phyloP scores from a whole-genome alignment of 805 yeast species.

The Kodamaea sagamina region DNA sequence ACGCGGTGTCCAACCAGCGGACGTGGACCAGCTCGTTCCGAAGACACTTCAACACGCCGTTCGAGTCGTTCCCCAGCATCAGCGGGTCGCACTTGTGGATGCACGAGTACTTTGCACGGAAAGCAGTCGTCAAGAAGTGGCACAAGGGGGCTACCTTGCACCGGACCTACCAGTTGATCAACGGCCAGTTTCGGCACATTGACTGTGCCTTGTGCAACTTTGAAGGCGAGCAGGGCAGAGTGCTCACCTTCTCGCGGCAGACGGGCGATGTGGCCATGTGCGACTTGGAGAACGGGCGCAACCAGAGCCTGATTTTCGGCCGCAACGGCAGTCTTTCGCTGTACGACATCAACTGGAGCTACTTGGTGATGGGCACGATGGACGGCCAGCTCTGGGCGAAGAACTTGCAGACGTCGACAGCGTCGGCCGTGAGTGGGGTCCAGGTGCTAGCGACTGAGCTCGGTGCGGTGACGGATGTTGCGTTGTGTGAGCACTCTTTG shows the following conservation, averaged over 20 bases:
- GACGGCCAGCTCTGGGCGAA: slow-evolving; percentile 34
- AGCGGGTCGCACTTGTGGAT: slow-evolving; percentile 49
- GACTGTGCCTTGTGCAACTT: slow-evolving; percentile 30
- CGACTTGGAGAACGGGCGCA: slow-evolving; percentile 35
- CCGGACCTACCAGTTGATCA: slow-evolving; percentile 31
- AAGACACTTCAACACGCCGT: slow-evolving; percentile 36
- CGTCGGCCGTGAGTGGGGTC: slow-evolving; percentile 28
- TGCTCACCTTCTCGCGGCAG: slow-evolving; percentile 30
- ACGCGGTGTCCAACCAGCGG: slow-evolving; percentile 43
- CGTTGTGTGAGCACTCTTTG: slow-evolving; percentile 16
- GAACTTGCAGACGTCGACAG: slow-evolving; percentile 35
- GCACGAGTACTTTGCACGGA: slow-evolving; percentile 46
- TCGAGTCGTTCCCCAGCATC: slow-evolving; percentile 42
- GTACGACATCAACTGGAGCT: slow-evolving; percentile 34
- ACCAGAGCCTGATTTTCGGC: slow-evolving; percentile 41
- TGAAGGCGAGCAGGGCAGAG: slow-evolving; percentile 21
- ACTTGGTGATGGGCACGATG: slow-evolving; percentile 30
- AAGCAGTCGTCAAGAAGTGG: slow-evolving; percentile 40
- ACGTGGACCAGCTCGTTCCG: slow-evolving; percentile 52
- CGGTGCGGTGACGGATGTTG: slow-evolving; percentile 22
- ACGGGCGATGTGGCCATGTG: slow-evolving; percentile 34
- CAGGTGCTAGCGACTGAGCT: slow-evolving; percentile 17
- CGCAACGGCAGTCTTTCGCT: slow-evolving; percentile 24
- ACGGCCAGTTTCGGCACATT: slow-evolving; percentile 27
- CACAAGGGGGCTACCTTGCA: slow-evolving; percentile 33